Evolutionary conservation across 257 asterid genomes (phyloP), one percentile per base, ranked within the genome.

Genomic region (Buddleja alternifolia): DNA sequence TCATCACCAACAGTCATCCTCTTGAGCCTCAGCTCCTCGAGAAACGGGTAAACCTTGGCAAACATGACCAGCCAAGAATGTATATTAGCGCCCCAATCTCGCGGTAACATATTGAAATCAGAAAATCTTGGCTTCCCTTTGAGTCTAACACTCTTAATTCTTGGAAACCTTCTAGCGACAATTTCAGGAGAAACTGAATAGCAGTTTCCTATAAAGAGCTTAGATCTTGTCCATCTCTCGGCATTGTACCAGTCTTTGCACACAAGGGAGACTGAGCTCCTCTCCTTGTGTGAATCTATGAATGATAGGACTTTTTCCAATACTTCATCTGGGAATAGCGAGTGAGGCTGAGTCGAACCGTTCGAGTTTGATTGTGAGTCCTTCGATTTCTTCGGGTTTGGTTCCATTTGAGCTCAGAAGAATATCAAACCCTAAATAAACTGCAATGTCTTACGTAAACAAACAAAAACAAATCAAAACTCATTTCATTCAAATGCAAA

Each of bases 91-190:
- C 93, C 93, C 93, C 93, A 86, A 60, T 83, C 77, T 25, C 73
- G 75, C 0, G 93, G 93, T 10, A 86, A 75, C 86, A 86, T 60
- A 70, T 76, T 82, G 81, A 86, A 86, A 72, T 86, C 93, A 0
- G 93, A 84, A 74, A 86, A 86, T 60, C 93, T 71, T 0, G 93
- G 93, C 67, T 80, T 84, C 54, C 93, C 93, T 66, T 86, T 86
- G 8, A 86, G 81, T 4, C 66, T 71, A 8, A 86, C 81, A 69
- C 93, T 77, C 78, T 61, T 86, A 63, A 86, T 86, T 47, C 69
- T 81, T 0, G 86, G 82, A 72, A 86, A 86, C 73, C 93, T 81
- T 57, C 76, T 75, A 17, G 85, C 84, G 34, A 86, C 90, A 61
- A 80, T 82, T 60, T 84, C 86, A 36, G 93, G 93, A 42, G 88